These are phyloP conservation scores for Casuarina glauca DNA, from an alignment of 306 rosid genomes.

Conservation along the genomic window DNA sequence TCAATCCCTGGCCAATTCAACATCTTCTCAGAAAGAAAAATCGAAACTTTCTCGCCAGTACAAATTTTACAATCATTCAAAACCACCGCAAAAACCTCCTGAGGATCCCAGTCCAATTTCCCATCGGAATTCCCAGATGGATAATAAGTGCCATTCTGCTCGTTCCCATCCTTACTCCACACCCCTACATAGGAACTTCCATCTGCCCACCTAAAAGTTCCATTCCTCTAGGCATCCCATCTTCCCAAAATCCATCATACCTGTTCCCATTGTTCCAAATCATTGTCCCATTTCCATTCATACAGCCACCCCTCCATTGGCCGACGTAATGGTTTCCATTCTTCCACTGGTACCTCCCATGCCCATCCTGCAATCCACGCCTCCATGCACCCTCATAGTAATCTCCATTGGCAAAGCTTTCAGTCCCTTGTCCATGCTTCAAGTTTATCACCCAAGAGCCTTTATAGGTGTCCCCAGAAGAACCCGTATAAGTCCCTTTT, in stretches of 20 bases:
- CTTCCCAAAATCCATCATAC: conserved; percentile 88
- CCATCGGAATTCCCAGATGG: conserved; percentile 38
- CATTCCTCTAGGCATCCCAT: conserved; percentile 78
- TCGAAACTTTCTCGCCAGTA: conserved; percentile 49
- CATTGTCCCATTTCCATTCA: conserved; percentile 75
- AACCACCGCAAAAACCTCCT: conserved; percentile 42
- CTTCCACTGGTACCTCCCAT: conserved; percentile 87
- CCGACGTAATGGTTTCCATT: conserved; percentile 75
- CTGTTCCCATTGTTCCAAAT: conserved; percentile 69
- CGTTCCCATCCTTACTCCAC: conserved; percentile 67
- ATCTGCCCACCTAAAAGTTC: conserved; percentile 67
- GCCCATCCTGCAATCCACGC: conserved; percentile 72
- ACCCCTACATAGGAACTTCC: conserved; percentile 74
- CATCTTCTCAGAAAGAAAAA: conserved; percentile 78
- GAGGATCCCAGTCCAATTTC: conserved; percentile 64
- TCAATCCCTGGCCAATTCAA: conserved; percentile 37
- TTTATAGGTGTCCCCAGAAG: conserved; percentile 67
- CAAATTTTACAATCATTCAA: conserved; percentile 50
- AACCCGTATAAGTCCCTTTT: conserved; percentile 69
- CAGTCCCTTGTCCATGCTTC: conserved; percentile 70
- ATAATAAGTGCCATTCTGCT: conserved; percentile 64
- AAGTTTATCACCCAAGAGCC: conserved; percentile 83
- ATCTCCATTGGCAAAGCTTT: conserved; percentile 79
- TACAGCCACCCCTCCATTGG: conserved; percentile 67
- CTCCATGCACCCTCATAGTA: conserved; percentile 90